Conservation (phyloP, 768 basidiomycete species). For the Rickenella mellea region DNA sequence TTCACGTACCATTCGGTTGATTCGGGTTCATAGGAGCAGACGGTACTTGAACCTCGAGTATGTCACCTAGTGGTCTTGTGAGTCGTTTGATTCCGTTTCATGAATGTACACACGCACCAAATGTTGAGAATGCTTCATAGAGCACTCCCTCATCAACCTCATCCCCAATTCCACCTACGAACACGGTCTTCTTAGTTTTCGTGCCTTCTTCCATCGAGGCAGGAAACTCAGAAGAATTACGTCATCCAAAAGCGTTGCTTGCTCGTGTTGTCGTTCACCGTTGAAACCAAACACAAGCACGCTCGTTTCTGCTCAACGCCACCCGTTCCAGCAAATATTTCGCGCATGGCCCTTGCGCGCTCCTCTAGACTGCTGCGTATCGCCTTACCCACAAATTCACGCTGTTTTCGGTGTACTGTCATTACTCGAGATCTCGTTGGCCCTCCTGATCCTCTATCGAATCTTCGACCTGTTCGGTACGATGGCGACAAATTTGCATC, state of each 20-base stretch:
- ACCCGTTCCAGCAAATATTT: no score
- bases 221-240: no score
- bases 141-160: slow-evolving; percentile 74
- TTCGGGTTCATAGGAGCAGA: slow-evolving; percentile 64
- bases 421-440: no score
- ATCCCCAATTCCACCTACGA: slow-evolving; percentile 75
- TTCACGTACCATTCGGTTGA: slow-evolving; percentile 43
- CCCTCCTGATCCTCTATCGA: slow-evolving; percentile 68
- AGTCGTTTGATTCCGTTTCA: neutral
- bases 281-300: no score
- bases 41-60: slow-evolving; percentile 87
- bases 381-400: no score
- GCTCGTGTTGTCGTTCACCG: no score
- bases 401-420: no score
- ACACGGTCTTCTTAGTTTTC: slow-evolving; percentile 78
- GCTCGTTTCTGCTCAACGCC: no score
- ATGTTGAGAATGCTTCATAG: slow-evolving; percentile 75
- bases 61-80: slow-evolving; percentile 52
- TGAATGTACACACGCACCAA: slow-evolving; percentile 46
- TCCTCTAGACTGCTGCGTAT: no score
- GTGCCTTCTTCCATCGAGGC: slow-evolving; percentile 87
- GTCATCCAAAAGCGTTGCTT: no score
- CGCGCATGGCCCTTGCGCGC: no score
- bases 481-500: slow-evolving; percentile 38
- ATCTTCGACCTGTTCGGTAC: slow-evolving; percentile 74